phyloP scores from a whole-genome alignment of 202 grass and related monocot species.

The Zizania palustris region DNA sequence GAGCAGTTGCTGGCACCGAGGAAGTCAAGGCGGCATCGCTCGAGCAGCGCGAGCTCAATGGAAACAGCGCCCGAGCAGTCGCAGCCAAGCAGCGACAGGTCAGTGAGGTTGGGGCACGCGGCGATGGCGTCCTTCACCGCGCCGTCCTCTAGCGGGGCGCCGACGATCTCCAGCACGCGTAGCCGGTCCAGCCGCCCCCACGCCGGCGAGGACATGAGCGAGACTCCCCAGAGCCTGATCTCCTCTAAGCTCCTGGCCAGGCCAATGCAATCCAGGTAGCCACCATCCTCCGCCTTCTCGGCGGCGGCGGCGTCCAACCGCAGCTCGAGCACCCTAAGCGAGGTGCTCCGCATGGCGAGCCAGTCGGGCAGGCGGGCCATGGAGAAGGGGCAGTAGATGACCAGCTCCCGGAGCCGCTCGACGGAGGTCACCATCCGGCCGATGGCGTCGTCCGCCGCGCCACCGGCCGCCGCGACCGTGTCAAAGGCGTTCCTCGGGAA shows the following conservation, averaged over 20 bases:
- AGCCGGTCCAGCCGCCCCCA: constrained; percentile 62
- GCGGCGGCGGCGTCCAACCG: constrained; percentile 63
- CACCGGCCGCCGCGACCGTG: constrained; percentile 21
- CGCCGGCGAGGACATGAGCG: constrained; percentile 58
- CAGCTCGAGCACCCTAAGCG: constrained; percentile 80
- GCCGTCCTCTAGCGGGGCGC: constrained; percentile 64
- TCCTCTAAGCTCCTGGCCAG: constrained; percentile 56
- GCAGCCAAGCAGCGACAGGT: constrained; percentile 80
- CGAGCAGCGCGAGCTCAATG: constrained; percentile 57
- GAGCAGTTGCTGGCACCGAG: constrained; percentile 61
- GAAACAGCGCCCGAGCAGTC: constrained; percentile 63
- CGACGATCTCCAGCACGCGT: constrained; percentile 78
- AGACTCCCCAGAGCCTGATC: constrained; percentile 82
- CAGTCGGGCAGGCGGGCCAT: constrained; percentile 54
- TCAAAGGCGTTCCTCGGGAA: constrained; percentile 83
- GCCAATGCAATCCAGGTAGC: constrained; percentile 65
- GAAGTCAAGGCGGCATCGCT: constrained; percentile 83
- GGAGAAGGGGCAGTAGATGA: constrained; percentile 93
- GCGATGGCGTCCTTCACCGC: constrained; percentile 60
- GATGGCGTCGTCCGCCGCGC: constrained; percentile 57
- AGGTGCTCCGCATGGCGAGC: constrained; percentile 52
- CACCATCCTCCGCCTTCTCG: constrained; percentile 49
- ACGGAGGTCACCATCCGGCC: constrained; percentile 67
- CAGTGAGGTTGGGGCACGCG: constrained; percentile 77
- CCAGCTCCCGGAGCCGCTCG: constrained; percentile 63